These are phyloP conservation scores for Trypanosoma melophagium DNA, from an alignment of 208 protist genomes.

Conservation along the genomic window DNA sequence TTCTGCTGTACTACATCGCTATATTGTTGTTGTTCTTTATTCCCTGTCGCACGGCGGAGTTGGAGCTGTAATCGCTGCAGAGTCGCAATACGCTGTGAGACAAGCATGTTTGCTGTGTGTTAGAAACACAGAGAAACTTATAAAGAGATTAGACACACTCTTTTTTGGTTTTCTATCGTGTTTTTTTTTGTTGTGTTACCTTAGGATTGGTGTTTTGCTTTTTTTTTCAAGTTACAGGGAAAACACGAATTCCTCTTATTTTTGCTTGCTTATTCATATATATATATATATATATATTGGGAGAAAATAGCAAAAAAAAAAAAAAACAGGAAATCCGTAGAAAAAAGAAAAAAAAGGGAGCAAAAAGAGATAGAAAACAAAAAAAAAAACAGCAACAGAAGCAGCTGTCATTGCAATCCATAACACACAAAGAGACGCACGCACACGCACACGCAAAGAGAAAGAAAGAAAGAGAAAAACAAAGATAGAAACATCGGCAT, in stretches of 20 bases:
- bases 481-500: too few relatives aligned
- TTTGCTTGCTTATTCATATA: too few relatives aligned
- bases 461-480: too few relatives aligned
- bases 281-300: neutral
- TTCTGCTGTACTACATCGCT: slow-evolving; percentile 38
- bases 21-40: neutral
- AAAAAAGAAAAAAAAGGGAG: slow-evolving; percentile 29
- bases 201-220: too few relatives aligned
- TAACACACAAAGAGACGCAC: slow-evolving; percentile 12
- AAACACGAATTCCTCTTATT: too few relatives aligned
- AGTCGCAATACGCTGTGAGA: slow-evolving; percentile 32
- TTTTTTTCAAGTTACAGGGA: too few relatives aligned
- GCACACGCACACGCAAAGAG: too few relatives aligned
- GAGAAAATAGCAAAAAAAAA: neutral
- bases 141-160: too few relatives aligned
- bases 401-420: neutral
- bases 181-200: too few relatives aligned
- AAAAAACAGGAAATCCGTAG: neutral
- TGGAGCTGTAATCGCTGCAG: slow-evolving; percentile 28
- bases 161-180: neutral
- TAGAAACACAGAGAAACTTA: too few relatives aligned
- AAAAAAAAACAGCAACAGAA: neutral
- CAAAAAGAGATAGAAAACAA: slow-evolving; percentile 14
- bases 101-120: slow-evolving; percentile 20
- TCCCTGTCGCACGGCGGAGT: slow-evolving; percentile 24